A percentile compares a stretch with the other conserved stretches of the same genome.
phyloP scores from a whole-genome alignment of 1,139 yeast genomes.

The Magnusiomyces clavatus region DNA sequence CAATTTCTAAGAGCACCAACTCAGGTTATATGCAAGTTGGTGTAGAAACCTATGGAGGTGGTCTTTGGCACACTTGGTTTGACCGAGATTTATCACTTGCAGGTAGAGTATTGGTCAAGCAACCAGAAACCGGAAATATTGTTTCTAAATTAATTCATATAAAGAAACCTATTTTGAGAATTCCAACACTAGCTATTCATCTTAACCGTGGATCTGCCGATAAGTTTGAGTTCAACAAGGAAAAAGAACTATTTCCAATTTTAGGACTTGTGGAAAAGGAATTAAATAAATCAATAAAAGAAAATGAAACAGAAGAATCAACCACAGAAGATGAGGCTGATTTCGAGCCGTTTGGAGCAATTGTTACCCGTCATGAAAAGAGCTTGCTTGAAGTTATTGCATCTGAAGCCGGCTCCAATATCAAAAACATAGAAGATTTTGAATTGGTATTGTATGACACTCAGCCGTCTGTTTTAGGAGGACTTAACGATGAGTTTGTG shows the following conservation, averaged over 20 bases:
- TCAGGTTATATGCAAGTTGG: constrained; percentile 88
- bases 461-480: constrained; percentile 77
- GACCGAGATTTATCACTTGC: constrained; percentile 90
- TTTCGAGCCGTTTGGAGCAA: constrained; percentile 57
- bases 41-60: constrained; percentile 93
- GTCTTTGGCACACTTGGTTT: constrained; percentile 76
- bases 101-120: constrained; percentile 73
- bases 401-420: constrained; percentile 45
- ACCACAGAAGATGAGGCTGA: constrained; percentile 41
- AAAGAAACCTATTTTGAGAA: constrained; percentile 76
- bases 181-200: constrained; percentile 94
- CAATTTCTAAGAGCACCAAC: constrained; percentile 52
- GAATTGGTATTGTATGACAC: constrained; percentile 85
- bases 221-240: constrained; percentile 85
- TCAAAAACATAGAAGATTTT: constrained; percentile 69
- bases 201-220: constrained; percentile 67
- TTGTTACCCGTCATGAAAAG: constrained; percentile 68
- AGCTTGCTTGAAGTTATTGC: constrained; percentile 66
- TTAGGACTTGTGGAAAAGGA: constrained; percentile 55
- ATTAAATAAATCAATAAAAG: constrained; percentile 23
- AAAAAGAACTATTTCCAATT: constrained; percentile 78
- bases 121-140: constrained; percentile 35
- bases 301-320: constrained; percentile 34
- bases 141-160: constrained; percentile 69
- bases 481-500: constrained; percentile 81